Evolutionary conservation across 148 eudicot genomes (phyloP).

Genomic region (Tetragonia tetragonoides): DNA sequence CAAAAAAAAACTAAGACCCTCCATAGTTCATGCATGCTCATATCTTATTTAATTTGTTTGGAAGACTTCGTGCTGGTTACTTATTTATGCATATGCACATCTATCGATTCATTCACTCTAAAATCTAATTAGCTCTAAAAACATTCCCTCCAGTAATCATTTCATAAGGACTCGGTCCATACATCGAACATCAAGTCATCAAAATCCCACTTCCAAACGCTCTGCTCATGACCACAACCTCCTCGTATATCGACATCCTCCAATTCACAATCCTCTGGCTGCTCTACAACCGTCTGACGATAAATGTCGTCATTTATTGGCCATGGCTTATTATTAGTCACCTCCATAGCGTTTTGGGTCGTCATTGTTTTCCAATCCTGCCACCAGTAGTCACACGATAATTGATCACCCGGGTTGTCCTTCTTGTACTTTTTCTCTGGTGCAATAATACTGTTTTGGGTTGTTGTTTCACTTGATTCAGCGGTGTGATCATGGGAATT

Average conservation of each 20-base stretch:
- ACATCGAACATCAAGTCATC: slow-evolving; percentile 25
- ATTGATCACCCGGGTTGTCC: too few species aligned
- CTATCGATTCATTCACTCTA: too few species aligned
- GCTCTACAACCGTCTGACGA: not conserved
- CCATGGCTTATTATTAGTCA: not conserved
- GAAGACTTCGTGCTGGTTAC: too few species aligned
- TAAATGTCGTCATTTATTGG: not conserved
- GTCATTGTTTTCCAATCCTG: not conserved
- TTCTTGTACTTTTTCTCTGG: not conserved
- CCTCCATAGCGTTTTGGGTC: not conserved
- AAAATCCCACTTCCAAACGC: slow-evolving; percentile 25
- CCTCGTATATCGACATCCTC: slow-evolving; percentile 16
- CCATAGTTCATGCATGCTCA: too few species aligned
- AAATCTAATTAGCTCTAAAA: too few species aligned
- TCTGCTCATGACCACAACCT: slow-evolving; percentile 10
- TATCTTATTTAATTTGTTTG: too few species aligned
- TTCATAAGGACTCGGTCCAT: slow-evolving; percentile 10
- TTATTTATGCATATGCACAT: too few species aligned
- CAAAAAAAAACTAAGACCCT: too few species aligned
- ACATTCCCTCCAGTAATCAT: too few species aligned
- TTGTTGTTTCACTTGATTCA: not conserved
- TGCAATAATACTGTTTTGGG: not conserved
- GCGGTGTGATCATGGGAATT: too few species aligned
- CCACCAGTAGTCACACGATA: too few species aligned
- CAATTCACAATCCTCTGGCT: not conserved